These are phyloP conservation scores for Yamadazyma sp. DNA, from an alignment of 1,139 yeast species.

Conservation along the genomic window DNA sequence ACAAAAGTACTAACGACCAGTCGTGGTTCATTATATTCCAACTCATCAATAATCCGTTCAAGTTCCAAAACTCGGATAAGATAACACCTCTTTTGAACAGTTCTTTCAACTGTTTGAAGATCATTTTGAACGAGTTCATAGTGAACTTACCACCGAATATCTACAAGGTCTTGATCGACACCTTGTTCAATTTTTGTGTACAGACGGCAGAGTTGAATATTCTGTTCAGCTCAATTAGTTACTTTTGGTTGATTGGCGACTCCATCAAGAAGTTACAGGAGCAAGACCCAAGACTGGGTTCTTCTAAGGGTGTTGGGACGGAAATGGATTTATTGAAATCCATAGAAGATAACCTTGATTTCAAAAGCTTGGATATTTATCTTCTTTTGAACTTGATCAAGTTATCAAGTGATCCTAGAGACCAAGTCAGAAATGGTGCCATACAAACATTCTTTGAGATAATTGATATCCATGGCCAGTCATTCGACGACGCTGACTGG, in stretches of 20 bases:
- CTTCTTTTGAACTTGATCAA: constrained; percentile 60
- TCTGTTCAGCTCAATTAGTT: constrained; percentile 86
- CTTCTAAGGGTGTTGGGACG: constrained; percentile 2
- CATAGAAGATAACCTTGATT: constrained; percentile 10
- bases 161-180: constrained; percentile 64
- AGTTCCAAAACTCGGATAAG: constrained; percentile 32
- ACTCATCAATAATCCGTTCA: constrained; percentile 69
- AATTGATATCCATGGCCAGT: constrained; percentile 71
- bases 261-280: constrained; percentile 45
- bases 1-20: constrained; percentile 39
- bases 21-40: constrained; percentile 76
- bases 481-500: constrained; percentile 53
- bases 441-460: constrained; percentile 85
- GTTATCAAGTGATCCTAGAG: constrained; percentile 62
- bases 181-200: constrained; percentile 66
- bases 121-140: constrained; percentile 82
- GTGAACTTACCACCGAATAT: constrained; percentile 65
- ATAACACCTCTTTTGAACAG: constrained; percentile 52
- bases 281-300: constrained; percentile 7
- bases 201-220: constrained; percentile 78
- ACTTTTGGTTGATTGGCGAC: constrained; percentile 90
- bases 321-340: constrained; percentile 12
- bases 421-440: constrained; percentile 87
- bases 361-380: constrained; percentile 57
- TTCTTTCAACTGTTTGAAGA: constrained; percentile 77